A percentile compares a stretch with the other conserved stretches of the same genome.
phyloP scores from a whole-genome alignment of 371 early-diverging fungal genomes.

The Lichtheimia ornata region DNA sequence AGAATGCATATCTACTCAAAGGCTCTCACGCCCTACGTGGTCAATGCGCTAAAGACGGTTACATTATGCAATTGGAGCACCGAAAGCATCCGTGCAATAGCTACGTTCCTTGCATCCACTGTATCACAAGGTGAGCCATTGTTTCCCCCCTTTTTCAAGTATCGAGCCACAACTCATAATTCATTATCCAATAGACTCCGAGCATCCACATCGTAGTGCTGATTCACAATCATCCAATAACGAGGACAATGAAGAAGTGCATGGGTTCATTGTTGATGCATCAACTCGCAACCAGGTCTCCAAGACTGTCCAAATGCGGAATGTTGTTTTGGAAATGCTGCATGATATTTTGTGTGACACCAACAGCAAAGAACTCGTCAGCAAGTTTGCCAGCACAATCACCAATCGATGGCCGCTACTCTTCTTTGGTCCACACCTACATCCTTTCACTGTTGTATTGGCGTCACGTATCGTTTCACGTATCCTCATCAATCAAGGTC shows the following conservation, averaged over 20 bases:
- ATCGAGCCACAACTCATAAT: neutral
- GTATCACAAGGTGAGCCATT: slow-evolving; percentile 55
- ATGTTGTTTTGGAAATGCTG: slow-evolving; percentile 71
- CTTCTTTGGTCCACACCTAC: slow-evolving; percentile 58
- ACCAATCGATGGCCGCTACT: slow-evolving; percentile 76
- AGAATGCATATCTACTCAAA: slow-evolving; percentile 61
- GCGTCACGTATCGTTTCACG: slow-evolving; percentile 61
- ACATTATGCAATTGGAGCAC: slow-evolving; percentile 62
- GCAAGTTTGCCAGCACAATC: slow-evolving; percentile 61
- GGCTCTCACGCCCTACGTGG: slow-evolving; percentile 55
- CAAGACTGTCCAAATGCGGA: slow-evolving; percentile 61
- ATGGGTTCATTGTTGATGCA: slow-evolving; percentile 44
- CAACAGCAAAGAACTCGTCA: slow-evolving; percentile 42
- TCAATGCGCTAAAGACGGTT: slow-evolving; percentile 59
- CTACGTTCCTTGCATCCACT: slow-evolving; percentile 71
- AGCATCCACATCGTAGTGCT: neutral
- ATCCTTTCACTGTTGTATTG: slow-evolving; percentile 63
- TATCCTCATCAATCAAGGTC: slow-evolving; percentile 55
- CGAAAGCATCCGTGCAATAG: slow-evolving; percentile 66
- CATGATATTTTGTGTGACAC: slow-evolving; percentile 65
- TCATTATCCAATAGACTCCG: too few species aligned
- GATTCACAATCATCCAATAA: neutral
- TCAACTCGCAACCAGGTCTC: slow-evolving; percentile 19
- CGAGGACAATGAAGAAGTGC: slow-evolving; percentile 1
- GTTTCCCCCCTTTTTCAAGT: neutral